Evolutionary conservation across 1,284 basidiomycete species (phyloP).

Genomic region (Dichomitus squalens): DNA sequence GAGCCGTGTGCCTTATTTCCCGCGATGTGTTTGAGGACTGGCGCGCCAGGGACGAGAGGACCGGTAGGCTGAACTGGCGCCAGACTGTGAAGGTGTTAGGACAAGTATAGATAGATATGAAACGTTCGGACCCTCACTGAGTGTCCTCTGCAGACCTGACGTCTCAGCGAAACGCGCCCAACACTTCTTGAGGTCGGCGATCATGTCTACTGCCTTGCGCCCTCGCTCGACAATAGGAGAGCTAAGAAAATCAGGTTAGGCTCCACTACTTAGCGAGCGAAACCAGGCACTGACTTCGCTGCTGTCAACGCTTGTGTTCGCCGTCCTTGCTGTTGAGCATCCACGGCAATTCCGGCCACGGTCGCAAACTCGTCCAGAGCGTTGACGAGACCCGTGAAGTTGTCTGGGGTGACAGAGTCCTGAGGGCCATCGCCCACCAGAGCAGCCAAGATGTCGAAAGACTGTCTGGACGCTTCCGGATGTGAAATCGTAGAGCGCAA

Average conservation of each 20-base stretch:
- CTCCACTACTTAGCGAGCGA: not conserved
- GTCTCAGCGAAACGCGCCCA: constrained; percentile 58
- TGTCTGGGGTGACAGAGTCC: constrained; percentile 73
- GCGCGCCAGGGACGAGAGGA: constrained; percentile 77
- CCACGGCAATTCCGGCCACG: constrained; percentile 63
- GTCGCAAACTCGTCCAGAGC: constrained; percentile 89
- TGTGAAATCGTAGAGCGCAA: constrained; percentile 86
- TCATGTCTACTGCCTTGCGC: constrained; percentile 78
- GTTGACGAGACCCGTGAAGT: constrained; percentile 80
- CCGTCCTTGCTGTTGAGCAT: constrained; percentile 56
- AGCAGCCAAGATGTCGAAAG: constrained; percentile 75
- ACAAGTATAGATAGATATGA: constrained; percentile 8
- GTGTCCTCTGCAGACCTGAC: constrained; percentile 43
- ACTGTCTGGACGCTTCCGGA: constrained; percentile 85
- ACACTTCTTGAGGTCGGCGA: constrained; percentile 72
- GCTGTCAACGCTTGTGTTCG: constrained; percentile 53
- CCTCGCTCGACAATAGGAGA: constrained; percentile 82
- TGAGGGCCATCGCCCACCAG: constrained; percentile 62
- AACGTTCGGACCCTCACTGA: constrained; percentile 45
- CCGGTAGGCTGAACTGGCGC: constrained; percentile 80
- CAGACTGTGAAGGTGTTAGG: constrained; percentile 59
- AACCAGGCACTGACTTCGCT: constrained; percentile 46
- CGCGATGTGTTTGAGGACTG: constrained; percentile 88
- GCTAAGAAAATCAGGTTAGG: constrained; percentile 38
- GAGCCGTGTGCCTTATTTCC: constrained; percentile 84